Evolutionary conservation across 1,284 basidiomycete genomes (phyloP), one percentile per base, ranked within the genome.

Genomic region (Pisolithus thermaeus): DNA sequence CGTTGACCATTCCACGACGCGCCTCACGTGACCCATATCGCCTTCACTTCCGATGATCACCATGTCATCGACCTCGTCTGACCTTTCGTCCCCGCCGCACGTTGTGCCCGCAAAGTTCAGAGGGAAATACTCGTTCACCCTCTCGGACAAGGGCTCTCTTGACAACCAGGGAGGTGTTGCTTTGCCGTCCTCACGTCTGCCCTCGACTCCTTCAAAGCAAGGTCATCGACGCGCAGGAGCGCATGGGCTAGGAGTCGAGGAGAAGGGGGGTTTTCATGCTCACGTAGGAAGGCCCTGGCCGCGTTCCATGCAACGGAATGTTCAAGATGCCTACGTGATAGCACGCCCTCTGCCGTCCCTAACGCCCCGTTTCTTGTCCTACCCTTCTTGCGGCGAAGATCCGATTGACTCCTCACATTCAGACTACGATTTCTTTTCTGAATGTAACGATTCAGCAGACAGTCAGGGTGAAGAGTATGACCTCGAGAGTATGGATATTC

Each of bases 401-500:
- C 25, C 50, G 1, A 20, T 25, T 20, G 39, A 47, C 44, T 44
- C 42, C 47, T 55, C 36, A 7, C 38, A 16, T n/a, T 52, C 14
- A 30, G 52, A 22, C 44, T 43, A 37, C 7, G 20, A 38, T 28
- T 4, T 52, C 27, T 51, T 37, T 46, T 46, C 56, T 1, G 52
- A 51, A 28, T 54, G 41, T 22, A 56, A 57, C 16, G 56, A 54
- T n/a, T 46, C 54, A 22, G 45, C 55, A 22, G 42, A 43, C 39
- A 57, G 67, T 47, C 28, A 30, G 28, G 9, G 7, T 11, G 9
- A 30, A 30, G 67, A 69, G 44, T 59, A 64, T 25, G 64, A 68
- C 52, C 59, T 67, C 44, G 64, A 66, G 51, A 59, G 61, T 55
- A 60, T 69, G 64, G 50, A 69, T 43, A 66, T 68, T 20, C 67